phyloP scores from a whole-genome alignment of 345 rosid genomes.

The Xanthoceras sorbifolium region DNA sequence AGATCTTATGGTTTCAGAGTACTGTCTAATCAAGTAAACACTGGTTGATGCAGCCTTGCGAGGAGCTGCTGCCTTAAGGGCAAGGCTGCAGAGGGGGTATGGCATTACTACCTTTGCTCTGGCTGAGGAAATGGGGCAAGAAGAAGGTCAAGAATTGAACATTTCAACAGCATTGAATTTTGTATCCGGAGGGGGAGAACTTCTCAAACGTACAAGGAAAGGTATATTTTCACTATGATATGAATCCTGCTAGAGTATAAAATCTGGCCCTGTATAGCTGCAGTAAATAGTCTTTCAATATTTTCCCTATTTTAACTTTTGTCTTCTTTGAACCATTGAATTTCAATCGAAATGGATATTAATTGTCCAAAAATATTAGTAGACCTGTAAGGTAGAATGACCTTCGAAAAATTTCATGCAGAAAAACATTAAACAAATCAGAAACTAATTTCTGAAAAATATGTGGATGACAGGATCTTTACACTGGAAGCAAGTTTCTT shows the following conservation, averaged over 20 bases:
- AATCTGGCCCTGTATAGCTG: neutral
- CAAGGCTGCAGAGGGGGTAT: constrained; percentile 68
- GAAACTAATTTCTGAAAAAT: constrained; percentile 12
- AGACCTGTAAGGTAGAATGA: neutral
- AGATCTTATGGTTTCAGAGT: constrained; percentile 1
- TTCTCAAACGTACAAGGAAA: constrained; percentile 92
- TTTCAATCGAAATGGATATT: too few species aligned
- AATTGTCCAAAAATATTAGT: too few species aligned
- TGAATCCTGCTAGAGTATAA: neutral
- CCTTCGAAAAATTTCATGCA: neutral
- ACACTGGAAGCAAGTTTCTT: constrained; percentile 92
- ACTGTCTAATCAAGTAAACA: constrained; percentile 8
- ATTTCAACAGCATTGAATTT: constrained; percentile 59
- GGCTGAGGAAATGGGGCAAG: constrained; percentile 53
- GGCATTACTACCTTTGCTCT: constrained; percentile 43
- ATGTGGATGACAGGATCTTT: constrained; percentile 66
- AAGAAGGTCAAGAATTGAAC: constrained; percentile 46
- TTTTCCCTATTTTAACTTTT: too few species aligned
- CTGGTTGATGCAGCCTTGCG: constrained; percentile 58
- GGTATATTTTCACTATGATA: constrained; percentile 43
- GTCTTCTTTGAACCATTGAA: too few species aligned
- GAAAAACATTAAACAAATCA: neutral
- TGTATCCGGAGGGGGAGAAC: constrained; percentile 80
- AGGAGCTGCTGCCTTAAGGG: constrained; percentile 72
- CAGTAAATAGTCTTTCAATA: too few species aligned